A percentile compares a stretch with the other conserved stretches of the same genome.
These are phyloP conservation scores for Gossypium arboreum DNA, from an alignment of 345 rosid genomes.

Conservation along the genomic window DNA sequence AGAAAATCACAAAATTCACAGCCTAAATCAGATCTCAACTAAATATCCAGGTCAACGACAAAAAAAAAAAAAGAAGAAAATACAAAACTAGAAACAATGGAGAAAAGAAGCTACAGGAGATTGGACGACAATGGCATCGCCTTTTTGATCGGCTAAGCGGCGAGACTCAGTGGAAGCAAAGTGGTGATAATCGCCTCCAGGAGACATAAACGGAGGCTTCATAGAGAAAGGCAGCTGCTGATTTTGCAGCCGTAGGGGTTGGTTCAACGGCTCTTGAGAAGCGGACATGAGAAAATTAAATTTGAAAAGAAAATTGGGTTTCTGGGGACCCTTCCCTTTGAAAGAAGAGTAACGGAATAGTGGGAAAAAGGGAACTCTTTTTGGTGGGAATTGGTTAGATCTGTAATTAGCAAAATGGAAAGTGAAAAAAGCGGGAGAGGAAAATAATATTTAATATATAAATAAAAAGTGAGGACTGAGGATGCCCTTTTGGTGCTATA, in stretches of 20 bases:
- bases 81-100: slow-evolving; percentile 3
- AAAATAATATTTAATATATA: slow-evolving; percentile 16
- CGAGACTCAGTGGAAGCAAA: slow-evolving; percentile 42
- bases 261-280: slow-evolving; percentile 27
- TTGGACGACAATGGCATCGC: slow-evolving; percentile 55
- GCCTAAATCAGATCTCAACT: slow-evolving; percentile 28
- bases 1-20: background rate
- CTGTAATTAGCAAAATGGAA: slow-evolving; percentile 37
- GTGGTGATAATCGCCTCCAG: slow-evolving; percentile 78
- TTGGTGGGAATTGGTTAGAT: slow-evolving; percentile 26
- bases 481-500: too few species aligned
- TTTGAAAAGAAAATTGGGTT: background rate
- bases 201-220: slow-evolving; percentile 22
- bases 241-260: slow-evolving; percentile 21
- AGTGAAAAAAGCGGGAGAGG: slow-evolving; percentile 54
- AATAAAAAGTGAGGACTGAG: too few species aligned
- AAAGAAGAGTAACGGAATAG: background rate
- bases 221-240: slow-evolving; percentile 43
- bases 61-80: background rate
- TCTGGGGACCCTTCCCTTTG: too few species aligned
- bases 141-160: slow-evolving; percentile 43
- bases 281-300: background rate
- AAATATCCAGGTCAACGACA: slow-evolving; percentile 6
- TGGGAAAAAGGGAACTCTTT: slow-evolving; percentile 7
- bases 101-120: slow-evolving; percentile 40